Percentiles rank a stretch among this genome's conserved stretches.
Conservation (phyloP, 2,329 filamentous ascomycete species). For the Epichloe bromicola region DNA sequence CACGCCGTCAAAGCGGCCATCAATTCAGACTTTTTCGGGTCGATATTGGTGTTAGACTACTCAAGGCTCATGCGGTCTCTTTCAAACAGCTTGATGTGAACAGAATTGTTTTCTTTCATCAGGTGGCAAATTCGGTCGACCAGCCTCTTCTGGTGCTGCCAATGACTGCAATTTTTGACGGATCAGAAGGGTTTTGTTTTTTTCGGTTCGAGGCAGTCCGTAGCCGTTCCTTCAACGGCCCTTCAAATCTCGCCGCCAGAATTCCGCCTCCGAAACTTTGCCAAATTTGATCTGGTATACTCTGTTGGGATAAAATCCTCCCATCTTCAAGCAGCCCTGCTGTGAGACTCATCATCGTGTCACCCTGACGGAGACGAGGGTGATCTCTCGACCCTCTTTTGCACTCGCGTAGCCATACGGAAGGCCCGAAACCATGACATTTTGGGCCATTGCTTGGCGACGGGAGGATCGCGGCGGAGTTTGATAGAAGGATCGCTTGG, state of each 20-base stretch:
- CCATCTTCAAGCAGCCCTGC: not conserved
- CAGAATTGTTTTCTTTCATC: not conserved
- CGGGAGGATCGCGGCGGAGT: not conserved
- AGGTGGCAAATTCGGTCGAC: not conserved
- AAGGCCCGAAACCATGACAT: slow-evolving; percentile 4
- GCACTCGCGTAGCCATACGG: slow-evolving; percentile 5
- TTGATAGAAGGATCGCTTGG: not conserved
- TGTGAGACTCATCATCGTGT: slow-evolving; percentile 6
- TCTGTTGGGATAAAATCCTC: not conserved
- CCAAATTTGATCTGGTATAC: not conserved
- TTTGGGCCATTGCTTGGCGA: slow-evolving; percentile 1
- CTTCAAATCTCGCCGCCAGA: not conserved
- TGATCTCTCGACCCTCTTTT: slow-evolving; percentile 1
- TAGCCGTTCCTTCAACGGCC: not conserved
- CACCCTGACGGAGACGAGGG: slow-evolving; percentile 2
- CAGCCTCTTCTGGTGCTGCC: not conserved
- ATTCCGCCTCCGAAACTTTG: not conserved
- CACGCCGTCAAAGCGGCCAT: not conserved
- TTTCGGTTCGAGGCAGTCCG: no score
- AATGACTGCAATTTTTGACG: no score
- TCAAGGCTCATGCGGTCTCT: not conserved
- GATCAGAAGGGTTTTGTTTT: no score
- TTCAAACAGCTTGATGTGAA: not conserved
- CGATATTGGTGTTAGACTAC: not conserved
- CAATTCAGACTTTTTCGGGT: not conserved